Evolutionary conservation across 116 monocot genomes (phyloP).

Genomic region (Iris pallida): DNA sequence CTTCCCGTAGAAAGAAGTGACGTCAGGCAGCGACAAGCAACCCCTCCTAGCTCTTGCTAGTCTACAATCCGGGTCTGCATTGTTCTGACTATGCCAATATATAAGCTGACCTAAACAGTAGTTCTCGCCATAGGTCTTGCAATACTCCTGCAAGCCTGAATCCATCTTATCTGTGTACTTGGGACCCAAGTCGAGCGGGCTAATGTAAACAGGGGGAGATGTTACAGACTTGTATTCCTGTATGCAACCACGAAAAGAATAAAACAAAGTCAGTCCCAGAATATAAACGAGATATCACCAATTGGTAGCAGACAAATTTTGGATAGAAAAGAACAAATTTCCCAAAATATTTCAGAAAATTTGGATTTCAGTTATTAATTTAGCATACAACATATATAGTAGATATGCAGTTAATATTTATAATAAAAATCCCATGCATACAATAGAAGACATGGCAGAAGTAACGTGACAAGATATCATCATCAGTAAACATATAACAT

Average conservation of each 20-base stretch:
- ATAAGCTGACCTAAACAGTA: conserved; percentile 96
- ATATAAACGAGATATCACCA: background rate
- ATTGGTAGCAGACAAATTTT: background rate
- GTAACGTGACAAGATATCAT: background rate
- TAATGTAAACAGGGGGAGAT: conserved; percentile 94
- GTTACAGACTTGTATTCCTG: conserved; percentile 70
- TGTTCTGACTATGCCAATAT: conserved; percentile 84
- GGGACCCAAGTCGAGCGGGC: conserved; percentile 92
- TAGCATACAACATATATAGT: background rate
- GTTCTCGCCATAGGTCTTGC: conserved; percentile 78
- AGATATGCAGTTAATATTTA: background rate
- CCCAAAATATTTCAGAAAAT: background rate
- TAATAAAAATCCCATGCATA: background rate
- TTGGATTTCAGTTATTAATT: background rate
- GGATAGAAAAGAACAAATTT: background rate
- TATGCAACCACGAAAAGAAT: background rate
- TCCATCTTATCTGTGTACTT: conserved; percentile 85
- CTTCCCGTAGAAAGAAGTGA: conserved; percentile 75
- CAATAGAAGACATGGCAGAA: background rate
- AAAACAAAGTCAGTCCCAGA: background rate
- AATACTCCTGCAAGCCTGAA: conserved; percentile 80
- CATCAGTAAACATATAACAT: background rate
- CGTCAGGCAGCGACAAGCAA: conserved; percentile 72
- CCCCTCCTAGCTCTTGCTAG: conserved; percentile 74
- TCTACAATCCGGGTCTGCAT: conserved; percentile 71